Base-by-base conservation (phyloP, 192 early-diverging fungal genomes). In the Umbelopsis sp. region DNA sequence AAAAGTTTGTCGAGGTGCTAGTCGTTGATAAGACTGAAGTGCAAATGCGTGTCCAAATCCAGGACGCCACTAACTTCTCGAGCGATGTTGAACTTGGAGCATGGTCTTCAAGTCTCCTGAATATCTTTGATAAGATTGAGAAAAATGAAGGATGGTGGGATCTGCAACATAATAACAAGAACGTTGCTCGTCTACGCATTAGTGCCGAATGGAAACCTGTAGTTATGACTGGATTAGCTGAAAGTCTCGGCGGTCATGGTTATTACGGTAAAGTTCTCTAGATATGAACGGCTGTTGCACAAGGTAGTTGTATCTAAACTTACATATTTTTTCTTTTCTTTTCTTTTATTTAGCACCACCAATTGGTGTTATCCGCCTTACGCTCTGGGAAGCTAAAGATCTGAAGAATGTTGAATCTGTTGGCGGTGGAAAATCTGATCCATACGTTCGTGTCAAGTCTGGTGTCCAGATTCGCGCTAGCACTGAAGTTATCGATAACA, bases 351-450 rank as follows among this genome's bases (percentile, higher is more conserved):
- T 56, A 78, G 74, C 71, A 8, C 85, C 88, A 24, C 88, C 94
- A 8, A 85, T 90, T 44, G 94, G 92, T 22, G 75, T 95, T 41
- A 77, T 94, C 29, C 89, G 92, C 67, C 71, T 94, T 50, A 86
- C 85, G 26, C 78, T 95, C 41, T 80, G 85, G 62, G 85, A 87
- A 67, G 94, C 92, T 20, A 85, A 89, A 66, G 82, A 82, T 21
- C 76, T 97, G 32, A 84, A 86, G 72, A 95, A 95, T 56, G 88
- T 91, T 16, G 94, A 95, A 71, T 75, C 79, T 11, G 75, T 93
- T 16, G 29, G 53, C 14, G 45, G 38, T 49, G 86, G 90, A 74
- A 94, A 94, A 77, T 92, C 91, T 14, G 94, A 97, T 72, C 94
- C 95, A 24, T 97, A 96, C 80, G 81, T 84, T 45, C 90, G 88